Evolutionary conservation across 164 flowering plant genomes (phyloP).

Genomic region (Aristolochia fimbriata): DNA sequence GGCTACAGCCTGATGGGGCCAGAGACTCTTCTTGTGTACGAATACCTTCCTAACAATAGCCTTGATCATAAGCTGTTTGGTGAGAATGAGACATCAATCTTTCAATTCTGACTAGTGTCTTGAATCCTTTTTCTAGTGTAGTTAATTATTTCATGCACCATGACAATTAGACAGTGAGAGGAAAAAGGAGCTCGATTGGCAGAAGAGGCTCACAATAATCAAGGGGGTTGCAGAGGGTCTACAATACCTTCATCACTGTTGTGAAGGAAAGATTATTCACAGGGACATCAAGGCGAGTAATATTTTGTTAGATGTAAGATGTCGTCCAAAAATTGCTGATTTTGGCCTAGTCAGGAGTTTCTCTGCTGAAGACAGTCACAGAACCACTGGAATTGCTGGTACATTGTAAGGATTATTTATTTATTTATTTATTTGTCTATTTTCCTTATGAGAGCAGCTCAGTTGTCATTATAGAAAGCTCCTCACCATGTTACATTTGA

Average conservation of each 20-base stretch:
- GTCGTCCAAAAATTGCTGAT: conserved; percentile 56
- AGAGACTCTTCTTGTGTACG: conserved; percentile 47
- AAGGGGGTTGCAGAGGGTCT: conserved; percentile 63
- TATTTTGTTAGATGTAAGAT: conserved; percentile 40
- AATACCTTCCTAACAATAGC: conserved; percentile 45
- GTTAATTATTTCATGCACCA: no score
- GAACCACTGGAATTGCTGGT: conserved; percentile 90
- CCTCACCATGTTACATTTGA: no score
- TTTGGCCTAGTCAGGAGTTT: conserved; percentile 70
- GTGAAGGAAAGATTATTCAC: conserved; percentile 35
- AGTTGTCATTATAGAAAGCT: background rate
- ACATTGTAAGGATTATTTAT: conserved; percentile 49
- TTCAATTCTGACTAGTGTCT: no score
- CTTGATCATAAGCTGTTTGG: conserved; percentile 49
- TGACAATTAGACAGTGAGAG: conserved; percentile 43
- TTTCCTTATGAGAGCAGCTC: background rate
- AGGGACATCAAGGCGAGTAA: conserved; percentile 63
- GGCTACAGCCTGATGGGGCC: conserved; percentile 43
- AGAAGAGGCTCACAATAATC: conserved; percentile 39
- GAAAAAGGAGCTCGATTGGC: conserved; percentile 49
- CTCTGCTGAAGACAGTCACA: conserved; percentile 84
- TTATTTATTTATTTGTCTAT: no score
- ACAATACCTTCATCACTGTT: conserved; percentile 44
- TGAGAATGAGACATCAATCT: conserved; percentile 6
- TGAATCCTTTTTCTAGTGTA: no score